Percentiles rank a stretch among this genome's conserved stretches.
These are phyloP conservation scores for Trichoderma afroharzianum DNA, from an alignment of 2,329 filamentous ascomycete species.

Conservation along the genomic window DNA sequence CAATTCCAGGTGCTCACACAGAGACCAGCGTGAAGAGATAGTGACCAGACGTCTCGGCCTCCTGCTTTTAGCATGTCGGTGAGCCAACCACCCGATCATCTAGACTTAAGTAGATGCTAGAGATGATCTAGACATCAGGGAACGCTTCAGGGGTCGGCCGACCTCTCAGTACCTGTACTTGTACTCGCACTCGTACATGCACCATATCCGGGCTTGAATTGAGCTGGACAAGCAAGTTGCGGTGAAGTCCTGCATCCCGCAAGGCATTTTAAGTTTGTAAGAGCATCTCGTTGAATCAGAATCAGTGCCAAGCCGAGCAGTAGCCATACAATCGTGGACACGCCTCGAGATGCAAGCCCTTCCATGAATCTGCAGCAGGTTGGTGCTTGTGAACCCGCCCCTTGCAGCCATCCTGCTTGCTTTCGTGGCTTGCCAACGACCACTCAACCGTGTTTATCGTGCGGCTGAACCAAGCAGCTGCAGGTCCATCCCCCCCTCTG, in stretches of 20 bases:
- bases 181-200: background rate
- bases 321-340: conserved; percentile 5
- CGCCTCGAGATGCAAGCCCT: background rate
- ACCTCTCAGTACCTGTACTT: background rate
- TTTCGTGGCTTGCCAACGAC: background rate
- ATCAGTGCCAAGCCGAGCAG: background rate
- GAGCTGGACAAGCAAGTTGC: background rate
- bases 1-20: background rate
- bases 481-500: background rate
- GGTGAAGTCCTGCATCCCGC: background rate
- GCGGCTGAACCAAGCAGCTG: background rate
- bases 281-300: background rate
- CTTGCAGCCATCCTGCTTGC: background rate
- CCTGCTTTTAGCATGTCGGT: background rate
- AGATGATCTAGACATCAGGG: background rate
- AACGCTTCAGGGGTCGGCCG: background rate
- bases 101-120: background rate
- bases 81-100: background rate
- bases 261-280: background rate
- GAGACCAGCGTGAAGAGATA: background rate
- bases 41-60: background rate
- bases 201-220: background rate
- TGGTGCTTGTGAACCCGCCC: background rate
- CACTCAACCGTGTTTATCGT: background rate
- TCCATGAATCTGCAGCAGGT: background rate